Conservation (phyloP, 2,329 filamentous ascomycete genomes). For the Chlorencoelia australis region DNA sequence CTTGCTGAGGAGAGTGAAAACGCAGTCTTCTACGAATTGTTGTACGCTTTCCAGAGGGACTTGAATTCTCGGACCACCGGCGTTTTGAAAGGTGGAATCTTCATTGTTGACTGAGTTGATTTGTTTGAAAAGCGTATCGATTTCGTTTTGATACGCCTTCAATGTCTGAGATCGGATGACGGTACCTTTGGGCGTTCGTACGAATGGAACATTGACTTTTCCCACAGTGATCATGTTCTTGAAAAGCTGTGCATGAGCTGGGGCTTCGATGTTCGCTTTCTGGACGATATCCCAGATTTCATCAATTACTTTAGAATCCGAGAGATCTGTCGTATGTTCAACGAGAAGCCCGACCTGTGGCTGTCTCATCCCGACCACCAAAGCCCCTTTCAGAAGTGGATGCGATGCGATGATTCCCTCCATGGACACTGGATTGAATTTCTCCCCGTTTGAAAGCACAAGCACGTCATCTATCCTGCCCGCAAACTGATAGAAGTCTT, state of each 20-base stretch:
- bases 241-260: constrained; percentile 12
- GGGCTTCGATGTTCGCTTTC: constrained; percentile 10
- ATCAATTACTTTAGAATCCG: too few relatives aligned
- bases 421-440: constrained; percentile 31
- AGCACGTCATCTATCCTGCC: constrained; percentile 33
- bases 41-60: not conserved
- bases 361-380: not conserved
- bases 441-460: constrained; percentile 35
- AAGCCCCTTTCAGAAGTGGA: not conserved
- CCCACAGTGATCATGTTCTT: constrained; percentile 11
- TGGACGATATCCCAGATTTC: constrained; percentile 15
- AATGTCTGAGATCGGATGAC: constrained; percentile 1
- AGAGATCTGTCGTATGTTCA: too few relatives aligned
- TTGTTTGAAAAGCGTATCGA: too few relatives aligned
- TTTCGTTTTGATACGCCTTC: constrained; percentile 12
- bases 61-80: not conserved
- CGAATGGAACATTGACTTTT: constrained; percentile 7
- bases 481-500: constrained; percentile 28
- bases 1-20: not conserved
- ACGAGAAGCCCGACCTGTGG: not conserved
- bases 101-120: too few relatives aligned
- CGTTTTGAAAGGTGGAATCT: too few relatives aligned
- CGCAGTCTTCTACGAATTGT: not conserved
- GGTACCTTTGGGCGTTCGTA: constrained; percentile 13
- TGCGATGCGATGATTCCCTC: not conserved